These are phyloP conservation scores for Picochlorum sp. DNA, from an alignment of 139 green algal species.

Conservation along the genomic window DNA sequence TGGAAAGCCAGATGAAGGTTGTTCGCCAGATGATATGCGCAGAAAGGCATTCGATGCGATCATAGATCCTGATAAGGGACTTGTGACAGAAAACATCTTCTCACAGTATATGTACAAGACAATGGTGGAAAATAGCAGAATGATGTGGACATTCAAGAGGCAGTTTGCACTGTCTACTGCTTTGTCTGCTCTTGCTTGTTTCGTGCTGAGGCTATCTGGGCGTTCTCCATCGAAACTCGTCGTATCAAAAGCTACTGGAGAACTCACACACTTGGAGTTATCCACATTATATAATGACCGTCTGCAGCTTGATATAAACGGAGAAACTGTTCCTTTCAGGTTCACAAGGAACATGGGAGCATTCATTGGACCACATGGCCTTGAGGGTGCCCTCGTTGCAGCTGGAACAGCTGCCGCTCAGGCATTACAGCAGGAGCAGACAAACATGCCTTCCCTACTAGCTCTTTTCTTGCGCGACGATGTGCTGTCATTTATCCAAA, in stretches of 20 bases:
- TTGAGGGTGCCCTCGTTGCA: constrained; percentile 74
- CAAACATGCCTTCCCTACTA: constrained; percentile 51
- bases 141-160: constrained; percentile 90
- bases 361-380: constrained; percentile 92
- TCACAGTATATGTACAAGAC: constrained; percentile 96
- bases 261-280: constrained; percentile 82
- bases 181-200: constrained; percentile 58
- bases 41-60: constrained; percentile 55
- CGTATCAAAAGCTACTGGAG: constrained; percentile 73
- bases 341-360: constrained; percentile 91
- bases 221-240: constrained; percentile 83
- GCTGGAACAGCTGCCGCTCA: constrained; percentile 55
- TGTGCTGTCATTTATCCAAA: constrained; percentile 31
- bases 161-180: constrained; percentile 77
- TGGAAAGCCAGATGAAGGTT: constrained; percentile 26
- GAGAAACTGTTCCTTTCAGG: constrained; percentile 89
- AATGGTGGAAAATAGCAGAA: constrained; percentile 67
- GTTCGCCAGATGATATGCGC: neutral
- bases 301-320: constrained; percentile 51
- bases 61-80: constrained; percentile 23
- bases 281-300: constrained; percentile 49
- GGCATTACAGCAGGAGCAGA: constrained; percentile 28
- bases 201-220: constrained; percentile 76
- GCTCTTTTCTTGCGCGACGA: constrained; percentile 62
- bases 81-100: constrained; percentile 92